phyloP scores from a whole-genome alignment of 352 stramenopile genomes.

The Phytophthora europaea region DNA sequence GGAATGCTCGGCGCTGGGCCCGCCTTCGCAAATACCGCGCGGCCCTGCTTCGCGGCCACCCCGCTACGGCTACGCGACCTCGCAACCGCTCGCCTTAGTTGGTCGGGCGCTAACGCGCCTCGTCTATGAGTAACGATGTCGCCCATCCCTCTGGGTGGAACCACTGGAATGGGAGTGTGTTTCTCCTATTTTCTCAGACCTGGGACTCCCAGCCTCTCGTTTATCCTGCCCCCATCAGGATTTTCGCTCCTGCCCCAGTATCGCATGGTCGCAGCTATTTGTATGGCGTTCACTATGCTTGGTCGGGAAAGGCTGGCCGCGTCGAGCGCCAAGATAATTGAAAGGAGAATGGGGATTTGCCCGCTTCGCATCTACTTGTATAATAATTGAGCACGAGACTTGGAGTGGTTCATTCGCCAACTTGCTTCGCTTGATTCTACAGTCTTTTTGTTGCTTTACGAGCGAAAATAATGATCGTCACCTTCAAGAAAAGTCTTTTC shows the following conservation, averaged over 20 bases:
- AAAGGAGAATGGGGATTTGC: conserved; percentile 29
- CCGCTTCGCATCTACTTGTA: conserved; percentile 9
- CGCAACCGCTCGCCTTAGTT: too few species aligned
- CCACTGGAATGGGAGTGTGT: too few species aligned
- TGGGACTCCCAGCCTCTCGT: conserved; percentile 16
- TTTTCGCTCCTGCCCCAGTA: conserved; percentile 24
- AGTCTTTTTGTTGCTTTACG: conserved; percentile 2
- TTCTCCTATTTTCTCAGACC: too few species aligned
- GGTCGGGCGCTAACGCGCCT: too few species aligned
- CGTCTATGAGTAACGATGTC: too few species aligned
- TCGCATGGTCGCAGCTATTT: conserved; percentile 24
- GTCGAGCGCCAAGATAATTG: conserved; percentile 11
- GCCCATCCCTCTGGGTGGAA: too few species aligned
- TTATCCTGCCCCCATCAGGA: conserved; percentile 29
- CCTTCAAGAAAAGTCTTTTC: conserved; percentile 43
- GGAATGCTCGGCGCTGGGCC: too few species aligned
- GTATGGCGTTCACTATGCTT: conserved; percentile 25
- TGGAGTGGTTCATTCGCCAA: conserved; percentile 35
- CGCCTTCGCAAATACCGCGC: too few species aligned
- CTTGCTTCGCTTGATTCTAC: conserved; percentile 14
- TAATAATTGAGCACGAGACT: not conserved
- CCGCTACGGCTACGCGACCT: too few species aligned
- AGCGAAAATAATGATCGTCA: conserved; percentile 31
- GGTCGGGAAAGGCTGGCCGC: conserved; percentile 15
- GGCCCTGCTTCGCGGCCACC: too few species aligned